Conservation (phyloP, 2,329 filamentous ascomycete genomes). For the Camptophora hylomeconis region DNA sequence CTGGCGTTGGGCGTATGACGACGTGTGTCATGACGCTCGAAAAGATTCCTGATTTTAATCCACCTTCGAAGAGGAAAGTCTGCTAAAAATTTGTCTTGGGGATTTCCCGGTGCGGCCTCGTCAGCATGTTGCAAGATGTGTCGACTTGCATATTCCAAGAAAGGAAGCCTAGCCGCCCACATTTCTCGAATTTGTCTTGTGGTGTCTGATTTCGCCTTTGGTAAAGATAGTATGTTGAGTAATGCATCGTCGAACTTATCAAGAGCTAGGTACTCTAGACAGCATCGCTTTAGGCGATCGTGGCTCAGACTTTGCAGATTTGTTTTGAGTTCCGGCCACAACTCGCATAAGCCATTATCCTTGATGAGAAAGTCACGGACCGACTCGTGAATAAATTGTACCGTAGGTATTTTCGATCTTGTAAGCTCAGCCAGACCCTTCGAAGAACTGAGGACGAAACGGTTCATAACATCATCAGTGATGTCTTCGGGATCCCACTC, state of each 20-base stretch:
- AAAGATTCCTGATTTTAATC: constrained; percentile 22
- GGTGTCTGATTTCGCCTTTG: background rate
- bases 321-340: constrained; percentile 4
- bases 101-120: constrained; percentile 2
- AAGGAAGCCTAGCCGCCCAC: constrained; percentile 2
- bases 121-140: constrained; percentile 3
- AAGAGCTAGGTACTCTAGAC: constrained; percentile 1
- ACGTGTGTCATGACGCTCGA: constrained; percentile 22
- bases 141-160: constrained; percentile 2
- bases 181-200: background rate
- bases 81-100: constrained; percentile 16
- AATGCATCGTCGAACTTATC: background rate
- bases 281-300: constrained; percentile 1
- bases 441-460: constrained; percentile 18
- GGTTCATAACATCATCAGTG: background rate
- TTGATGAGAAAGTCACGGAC: constrained; percentile 23
- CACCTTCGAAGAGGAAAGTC: constrained; percentile 20
- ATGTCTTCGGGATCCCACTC: constrained; percentile 16
- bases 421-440: constrained; percentile 22
- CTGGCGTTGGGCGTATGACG: constrained; percentile 15
- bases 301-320: constrained; percentile 5
- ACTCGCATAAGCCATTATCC: constrained; percentile 15
- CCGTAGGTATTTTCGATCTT: constrained; percentile 8
- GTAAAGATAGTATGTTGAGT: background rate
- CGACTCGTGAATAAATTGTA: constrained; percentile 27